phyloP scores from a whole-genome alignment of 192 early-diverging fungal genomes.

The Mortierella antarctica region DNA sequence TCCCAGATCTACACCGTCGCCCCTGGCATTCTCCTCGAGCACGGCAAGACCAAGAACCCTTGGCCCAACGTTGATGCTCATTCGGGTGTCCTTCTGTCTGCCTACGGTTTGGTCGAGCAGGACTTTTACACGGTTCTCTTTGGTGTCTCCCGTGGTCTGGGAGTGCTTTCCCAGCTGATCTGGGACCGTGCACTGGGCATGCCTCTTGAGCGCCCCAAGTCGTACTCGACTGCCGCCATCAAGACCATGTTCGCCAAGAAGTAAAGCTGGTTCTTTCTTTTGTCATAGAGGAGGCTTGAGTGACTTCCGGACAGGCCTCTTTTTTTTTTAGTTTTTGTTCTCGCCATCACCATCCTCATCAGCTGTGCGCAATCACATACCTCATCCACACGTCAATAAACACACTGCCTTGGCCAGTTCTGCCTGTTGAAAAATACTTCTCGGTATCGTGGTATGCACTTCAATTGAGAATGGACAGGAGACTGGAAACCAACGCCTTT shows the following conservation, averaged over 20 bases:
- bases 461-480: too few species aligned
- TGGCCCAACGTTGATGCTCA: slow-evolving; percentile 99
- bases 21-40: slow-evolving; percentile 94
- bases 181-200: slow-evolving; percentile 98
- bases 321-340: too few species aligned
- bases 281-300: neutral
- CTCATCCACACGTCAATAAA: too few species aligned
- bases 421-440: too few species aligned
- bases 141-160: slow-evolving; percentile 97
- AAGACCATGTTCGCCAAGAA: slow-evolving; percentile 83
- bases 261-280: slow-evolving; percentile 4
- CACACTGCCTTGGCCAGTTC: too few species aligned
- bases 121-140: slow-evolving; percentile 99
- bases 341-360: too few species aligned
- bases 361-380: too few species aligned
- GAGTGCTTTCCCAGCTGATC: slow-evolving; percentile 94
- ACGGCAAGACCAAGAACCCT: slow-evolving; percentile 99
- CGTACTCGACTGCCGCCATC: slow-evolving; percentile 85
- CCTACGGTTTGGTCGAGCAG: slow-evolving; percentile 97
- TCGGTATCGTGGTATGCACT: too few species aligned
- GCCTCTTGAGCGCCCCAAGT: slow-evolving; percentile 93
- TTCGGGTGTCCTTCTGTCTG: slow-evolving; percentile 95
- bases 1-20: slow-evolving; percentile 97
- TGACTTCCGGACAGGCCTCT: too few species aligned
- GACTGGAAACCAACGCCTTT: too few species aligned